Conservation (phyloP, 768 basidiomycete genomes). For the Dictyophora rubrovolvata region DNA sequence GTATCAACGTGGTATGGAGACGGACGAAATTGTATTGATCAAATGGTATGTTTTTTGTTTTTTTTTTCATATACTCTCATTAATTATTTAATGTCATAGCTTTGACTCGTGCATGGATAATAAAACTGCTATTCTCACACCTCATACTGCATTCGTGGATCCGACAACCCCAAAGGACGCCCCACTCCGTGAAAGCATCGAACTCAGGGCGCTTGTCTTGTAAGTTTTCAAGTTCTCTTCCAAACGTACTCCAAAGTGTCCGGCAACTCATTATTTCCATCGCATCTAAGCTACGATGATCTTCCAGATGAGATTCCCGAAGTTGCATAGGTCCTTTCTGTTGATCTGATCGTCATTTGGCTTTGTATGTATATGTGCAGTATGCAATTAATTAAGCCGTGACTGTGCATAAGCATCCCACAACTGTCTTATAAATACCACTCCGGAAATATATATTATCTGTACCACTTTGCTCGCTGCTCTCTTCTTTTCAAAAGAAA, state of each 20-base stretch:
- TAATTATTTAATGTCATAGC: no score
- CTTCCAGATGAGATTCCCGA: background rate
- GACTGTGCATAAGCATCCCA: no score
- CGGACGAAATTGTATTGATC: constrained; percentile 41
- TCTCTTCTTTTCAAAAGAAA: no score
- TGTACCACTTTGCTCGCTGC: no score
- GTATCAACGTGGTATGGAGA: constrained; percentile 35
- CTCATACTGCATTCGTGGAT: constrained; percentile 55
- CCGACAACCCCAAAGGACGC: constrained; percentile 40
- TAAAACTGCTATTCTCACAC: constrained; percentile 41
- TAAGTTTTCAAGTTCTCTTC: background rate
- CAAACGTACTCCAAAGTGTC: background rate
- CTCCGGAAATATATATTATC: no score
- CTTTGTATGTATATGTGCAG: no score
- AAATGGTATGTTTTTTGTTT: constrained; percentile 34
- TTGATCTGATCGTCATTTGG: no score
- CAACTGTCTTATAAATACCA: no score
- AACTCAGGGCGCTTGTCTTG: constrained; percentile 54
- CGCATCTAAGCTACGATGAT: background rate
- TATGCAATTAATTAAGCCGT: no score
- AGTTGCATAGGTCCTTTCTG: no score
- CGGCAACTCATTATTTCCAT: background rate
- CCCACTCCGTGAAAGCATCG: constrained; percentile 47
- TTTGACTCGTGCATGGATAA: constrained; percentile 35
- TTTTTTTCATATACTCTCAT: background rate